phyloP scores from a whole-genome alignment of 805 yeast genomes.

The Lachancea kluyveri region DNA sequence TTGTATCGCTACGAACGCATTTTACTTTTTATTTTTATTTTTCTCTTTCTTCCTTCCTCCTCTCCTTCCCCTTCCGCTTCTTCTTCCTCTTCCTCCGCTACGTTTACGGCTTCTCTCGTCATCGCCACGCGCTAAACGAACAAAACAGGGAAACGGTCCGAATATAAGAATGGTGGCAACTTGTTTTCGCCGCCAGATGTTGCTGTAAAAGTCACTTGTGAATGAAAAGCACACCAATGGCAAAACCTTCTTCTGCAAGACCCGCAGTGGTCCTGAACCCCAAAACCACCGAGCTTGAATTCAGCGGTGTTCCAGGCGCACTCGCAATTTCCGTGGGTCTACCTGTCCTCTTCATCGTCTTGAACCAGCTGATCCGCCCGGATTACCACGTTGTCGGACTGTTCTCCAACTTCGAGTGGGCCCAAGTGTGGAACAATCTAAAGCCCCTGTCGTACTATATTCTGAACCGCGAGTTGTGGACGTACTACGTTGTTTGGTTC shows the following conservation, averaged over 20 bases:
- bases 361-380: slow-evolving; percentile 60
- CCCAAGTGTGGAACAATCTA: slow-evolving; percentile 33
- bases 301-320: slow-evolving; percentile 76
- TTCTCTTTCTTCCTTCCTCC: no score
- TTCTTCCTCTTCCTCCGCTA: no score
- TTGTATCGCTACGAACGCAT: no score
- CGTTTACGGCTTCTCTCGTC: no score
- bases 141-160: no score
- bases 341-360: slow-evolving; percentile 54
- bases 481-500: slow-evolving; percentile 69
- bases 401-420: slow-evolving; percentile 34
- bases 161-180: no score
- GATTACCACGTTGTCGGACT: slow-evolving; percentile 46
- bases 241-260: background rate
- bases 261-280: no score
- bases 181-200: no score
- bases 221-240: background rate
- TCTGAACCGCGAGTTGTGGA: slow-evolving; percentile 48
- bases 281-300: slow-evolving; percentile 61
- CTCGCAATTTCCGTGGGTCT: slow-evolving; percentile 55
- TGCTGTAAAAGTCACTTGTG: no score
- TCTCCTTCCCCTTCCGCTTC: no score
- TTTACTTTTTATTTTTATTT: no score
- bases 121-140: no score
- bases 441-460: slow-evolving; percentile 28